Evolutionary conservation across 495 filamentous ascomycete species (phyloP).

Genomic region (Neurospora sp.): DNA sequence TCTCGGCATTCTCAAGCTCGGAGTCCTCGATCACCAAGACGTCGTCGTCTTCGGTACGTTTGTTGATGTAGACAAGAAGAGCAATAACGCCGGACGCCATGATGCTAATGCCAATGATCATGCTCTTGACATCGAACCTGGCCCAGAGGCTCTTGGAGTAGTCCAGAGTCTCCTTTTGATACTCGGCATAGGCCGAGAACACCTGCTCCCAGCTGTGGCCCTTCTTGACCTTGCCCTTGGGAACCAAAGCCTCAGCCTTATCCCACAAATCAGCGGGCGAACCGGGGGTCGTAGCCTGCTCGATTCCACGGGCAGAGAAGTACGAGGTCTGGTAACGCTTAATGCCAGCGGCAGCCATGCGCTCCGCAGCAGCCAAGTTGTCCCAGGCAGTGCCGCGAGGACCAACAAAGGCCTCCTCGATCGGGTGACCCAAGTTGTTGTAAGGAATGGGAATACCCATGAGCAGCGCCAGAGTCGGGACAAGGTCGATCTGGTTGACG

Average conservation of each 20-base stretch:
- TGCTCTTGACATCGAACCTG: constrained; percentile 74
- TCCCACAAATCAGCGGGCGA: constrained; percentile 52
- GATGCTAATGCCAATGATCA: constrained; percentile 66
- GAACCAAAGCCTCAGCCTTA: constrained; percentile 25
- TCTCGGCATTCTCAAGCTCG: constrained; percentile 35
- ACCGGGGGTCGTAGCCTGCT: constrained; percentile 43
- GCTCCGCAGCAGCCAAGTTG: constrained; percentile 64
- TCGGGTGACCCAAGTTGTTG: constrained; percentile 92
- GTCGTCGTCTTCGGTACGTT: constrained; percentile 31
- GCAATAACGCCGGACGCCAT: constrained; percentile 55
- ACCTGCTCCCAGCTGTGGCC: constrained; percentile 23
- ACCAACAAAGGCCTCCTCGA: constrained; percentile 86
- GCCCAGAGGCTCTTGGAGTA: constrained; percentile 86
- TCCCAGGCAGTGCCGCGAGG: constrained; percentile 54
- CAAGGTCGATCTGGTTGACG: constrained; percentile 92
- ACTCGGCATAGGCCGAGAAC: constrained; percentile 55
- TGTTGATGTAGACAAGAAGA: constrained; percentile 61
- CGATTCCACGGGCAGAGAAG: constrained; percentile 48
- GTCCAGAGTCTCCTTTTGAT: constrained; percentile 67
- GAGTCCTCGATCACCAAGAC: constrained; percentile 31
- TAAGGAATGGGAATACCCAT: constrained; percentile 90
- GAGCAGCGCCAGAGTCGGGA: constrained; percentile 79
- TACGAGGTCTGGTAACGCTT: constrained; percentile 69
- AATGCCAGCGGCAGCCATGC: constrained; percentile 74
- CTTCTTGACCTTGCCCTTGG: constrained; percentile 10